phyloP scores from a whole-genome alignment of 139 green algal genomes.

The Tetratostichococcus sp. region DNA sequence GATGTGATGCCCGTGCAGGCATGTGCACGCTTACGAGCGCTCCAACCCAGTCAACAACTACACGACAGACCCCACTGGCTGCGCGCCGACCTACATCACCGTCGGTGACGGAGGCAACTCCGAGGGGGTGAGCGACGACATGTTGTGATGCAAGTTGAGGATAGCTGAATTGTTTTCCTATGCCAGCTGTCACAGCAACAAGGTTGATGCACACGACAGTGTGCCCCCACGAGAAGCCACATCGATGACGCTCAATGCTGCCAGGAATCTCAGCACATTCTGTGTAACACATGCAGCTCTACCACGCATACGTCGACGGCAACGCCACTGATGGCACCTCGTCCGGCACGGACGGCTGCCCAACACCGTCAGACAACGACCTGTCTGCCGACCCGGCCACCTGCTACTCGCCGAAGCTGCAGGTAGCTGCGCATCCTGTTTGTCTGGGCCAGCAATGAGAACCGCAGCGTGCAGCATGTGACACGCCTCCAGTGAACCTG shows the following conservation, averaged over 20 bases:
- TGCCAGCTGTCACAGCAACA: too few species aligned
- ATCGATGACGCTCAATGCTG: too few species aligned
- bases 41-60: not conserved
- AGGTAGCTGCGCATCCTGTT: too few species aligned
- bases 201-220: too few species aligned
- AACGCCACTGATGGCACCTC: not conserved
- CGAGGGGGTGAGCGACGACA: not conserved
- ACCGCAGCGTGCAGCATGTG: too few species aligned
- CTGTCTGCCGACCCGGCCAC: not conserved
- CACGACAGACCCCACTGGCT: not conserved
- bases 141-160: too few species aligned
- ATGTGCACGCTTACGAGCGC: not conserved
- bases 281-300: not conserved
- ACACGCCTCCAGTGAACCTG: too few species aligned
- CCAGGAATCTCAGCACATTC: too few species aligned
- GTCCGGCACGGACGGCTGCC: not conserved
- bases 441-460: too few species aligned
- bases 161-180: too few species aligned
- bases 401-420: not conserved
- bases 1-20: not conserved
- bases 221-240: too few species aligned
- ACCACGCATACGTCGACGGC: not conserved
- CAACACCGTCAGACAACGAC: not conserved
- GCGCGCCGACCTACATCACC: not conserved
- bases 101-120: slow-evolving; percentile 1